Base-by-base conservation (phyloP, 192 early-diverging fungal species). In the Backusella psychrophila region DNA sequence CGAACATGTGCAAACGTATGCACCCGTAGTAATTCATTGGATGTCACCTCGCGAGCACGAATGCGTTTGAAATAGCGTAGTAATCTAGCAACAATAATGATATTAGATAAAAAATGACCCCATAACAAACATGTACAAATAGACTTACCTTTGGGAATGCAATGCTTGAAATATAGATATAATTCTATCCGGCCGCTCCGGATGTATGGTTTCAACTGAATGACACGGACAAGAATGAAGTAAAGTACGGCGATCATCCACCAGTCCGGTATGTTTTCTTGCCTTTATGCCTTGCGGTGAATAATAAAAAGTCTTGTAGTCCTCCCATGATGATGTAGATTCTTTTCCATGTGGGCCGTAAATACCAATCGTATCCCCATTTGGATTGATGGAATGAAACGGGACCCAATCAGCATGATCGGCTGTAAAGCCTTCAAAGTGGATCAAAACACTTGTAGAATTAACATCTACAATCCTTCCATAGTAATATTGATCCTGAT, bases 101-200 rank as follows among this genome's bases (percentile, higher is more conserved):
- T 44, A 49, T 49, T 19, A 49, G 17, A 38, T 39, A 3, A 4
- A 71, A 2, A 35, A 72, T 35, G 34, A 12, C 46, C 12, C 31
- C 71, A 35, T 31, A 29, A 52, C 1, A 59, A 73, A 31, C 9
- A 75, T 35, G 21, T 49, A 56, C 6, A 38, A 53, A 38, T 44
- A 33, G 12, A 29, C 23, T 17, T 77, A 82, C 81, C 77, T 81
- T 42, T 84, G 74, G 52, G 78, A 79, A 63, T 88, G 85, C 52
- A 88, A 81, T 34, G 77, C 78, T 36, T 83, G 75, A 15, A 88
- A 42, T 29, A 88, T 88, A 46, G 81, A 82, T 4, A 79, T 46
- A 41, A 88, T 78, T 34, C 87, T 74, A 77, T 88, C 87, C 17
- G 87, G 87, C 66, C 85, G 81, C 44, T 88, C 87, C 21, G 87